Percentiles rank a stretch among this genome's conserved stretches.
Conservation (phyloP, 169 alveolate species). For the Theileria orientalis region DNA sequence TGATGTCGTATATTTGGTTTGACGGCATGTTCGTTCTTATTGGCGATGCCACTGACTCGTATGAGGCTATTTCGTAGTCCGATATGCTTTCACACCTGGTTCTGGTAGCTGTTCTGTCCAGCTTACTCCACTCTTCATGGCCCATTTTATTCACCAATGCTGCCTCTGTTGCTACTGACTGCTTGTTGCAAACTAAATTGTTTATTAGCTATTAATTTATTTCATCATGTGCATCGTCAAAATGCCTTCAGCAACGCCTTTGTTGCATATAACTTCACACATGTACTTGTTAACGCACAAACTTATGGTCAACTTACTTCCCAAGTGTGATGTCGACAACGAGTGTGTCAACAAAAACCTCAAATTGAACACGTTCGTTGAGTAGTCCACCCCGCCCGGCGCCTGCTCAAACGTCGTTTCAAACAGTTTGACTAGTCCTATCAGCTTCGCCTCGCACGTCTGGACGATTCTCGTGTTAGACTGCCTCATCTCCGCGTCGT, state of each 20-base stretch:
- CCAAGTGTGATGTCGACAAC: constrained; percentile 62
- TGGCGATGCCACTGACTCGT: constrained; percentile 35
- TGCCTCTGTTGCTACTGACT: constrained; percentile 20
- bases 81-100: constrained; percentile 32
- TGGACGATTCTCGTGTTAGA: constrained; percentile 18
- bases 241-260: too few species aligned
- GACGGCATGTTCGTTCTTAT: neutral
- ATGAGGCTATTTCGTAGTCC: constrained; percentile 46
- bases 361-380: constrained; percentile 28
- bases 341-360: constrained; percentile 37
- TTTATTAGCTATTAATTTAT: neutral
- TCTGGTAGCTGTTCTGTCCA: constrained; percentile 1
- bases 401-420: constrained; percentile 18
- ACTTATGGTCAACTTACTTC: constrained; percentile 24
- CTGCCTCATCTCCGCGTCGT: constrained; percentile 10
- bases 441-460: constrained; percentile 64
- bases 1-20: constrained; percentile 39
- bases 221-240: neutral
- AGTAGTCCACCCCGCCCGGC: neutral
- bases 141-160: constrained; percentile 10
- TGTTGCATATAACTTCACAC: too few species aligned
- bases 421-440: constrained; percentile 37
- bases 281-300: too few species aligned
- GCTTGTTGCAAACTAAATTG: constrained; percentile 52
- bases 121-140: constrained; percentile 48